phyloP scores from a whole-genome alignment of 805 yeast genomes.

The Cyberlindnera mississippiensis region DNA sequence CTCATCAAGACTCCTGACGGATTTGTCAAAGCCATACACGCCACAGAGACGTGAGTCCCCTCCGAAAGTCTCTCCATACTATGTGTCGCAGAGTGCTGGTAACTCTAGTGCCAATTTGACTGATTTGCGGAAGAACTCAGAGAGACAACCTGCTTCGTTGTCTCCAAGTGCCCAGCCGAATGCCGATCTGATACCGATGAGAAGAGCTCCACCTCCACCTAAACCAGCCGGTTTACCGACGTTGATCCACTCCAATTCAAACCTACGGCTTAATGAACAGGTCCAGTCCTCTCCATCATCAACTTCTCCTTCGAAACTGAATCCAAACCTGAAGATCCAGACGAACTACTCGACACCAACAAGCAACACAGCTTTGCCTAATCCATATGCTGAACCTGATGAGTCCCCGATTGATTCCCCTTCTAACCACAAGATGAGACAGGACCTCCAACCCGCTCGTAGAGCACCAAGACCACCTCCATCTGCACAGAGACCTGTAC shows the following conservation, averaged over 20 bases:
- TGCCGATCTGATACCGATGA: constrained; percentile 40
- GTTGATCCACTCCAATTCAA: constrained; percentile 11
- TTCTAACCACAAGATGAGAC: constrained; percentile 10
- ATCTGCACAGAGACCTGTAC: constrained; percentile 16
- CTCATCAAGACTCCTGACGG: constrained; percentile 33
- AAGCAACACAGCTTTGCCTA: constrained; percentile 15
- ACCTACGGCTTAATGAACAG: constrained; percentile 9
- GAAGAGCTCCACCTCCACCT: constrained; percentile 59
- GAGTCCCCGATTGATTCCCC: constrained; percentile 14
- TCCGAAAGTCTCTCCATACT: constrained; percentile 31
- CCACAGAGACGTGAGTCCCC: constrained; percentile 42
- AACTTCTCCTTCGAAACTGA: constrained; percentile 38
- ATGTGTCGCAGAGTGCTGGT: constrained; percentile 16
- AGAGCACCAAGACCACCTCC: constrained; percentile 30
- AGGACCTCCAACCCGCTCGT: constrained; percentile 25
- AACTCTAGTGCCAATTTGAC: constrained; percentile 2
- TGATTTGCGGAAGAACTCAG: constrained; percentile 6
- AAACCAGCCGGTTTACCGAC: constrained; percentile 4
- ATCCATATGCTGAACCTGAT: constrained; percentile 21
- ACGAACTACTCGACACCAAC: constrained; percentile 14
- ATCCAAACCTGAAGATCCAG: constrained; percentile 35
- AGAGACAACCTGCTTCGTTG: constrained; percentile 1
- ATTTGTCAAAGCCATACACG: constrained; percentile 41
- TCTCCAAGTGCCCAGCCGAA: constrained; percentile 9
- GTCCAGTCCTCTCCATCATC: constrained; percentile 41